Evolutionary conservation across 1,284 basidiomycete species (phyloP), one percentile per base, ranked within the genome.

Genomic region (Waitea zeae): DNA sequence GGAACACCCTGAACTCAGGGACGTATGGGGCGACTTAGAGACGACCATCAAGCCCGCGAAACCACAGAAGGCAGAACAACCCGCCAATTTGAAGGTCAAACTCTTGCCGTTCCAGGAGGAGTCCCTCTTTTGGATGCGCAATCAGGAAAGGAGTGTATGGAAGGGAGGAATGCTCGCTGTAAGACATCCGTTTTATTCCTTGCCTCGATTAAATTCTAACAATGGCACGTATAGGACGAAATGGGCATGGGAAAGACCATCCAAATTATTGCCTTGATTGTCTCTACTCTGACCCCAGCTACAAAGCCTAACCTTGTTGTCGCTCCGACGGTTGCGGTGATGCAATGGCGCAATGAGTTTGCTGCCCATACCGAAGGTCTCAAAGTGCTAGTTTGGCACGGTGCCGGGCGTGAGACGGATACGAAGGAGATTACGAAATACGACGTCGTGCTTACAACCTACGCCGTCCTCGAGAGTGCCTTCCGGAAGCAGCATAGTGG

Each of bases 241-340:
- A 88, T 88, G 84, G 82, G 82, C 26, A 96, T 97, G 93, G 93
- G 93, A 20, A 97, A 97, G 58, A 98, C 93, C 0, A 96, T 98
- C 41, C 95, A 98, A 51, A 92, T 93, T 46, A 92, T 98, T 34
- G 71, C 89, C 2, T 64, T 98, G 20, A 66, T 98, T 24, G 71
- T 93, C 2, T 78, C 80, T 0, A 81, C 88, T 49, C n/a, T n/a
- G n/a, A n/a, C n/a, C n/a, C n/a, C n/a, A n/a, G 56, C 68, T 32
- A 58, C 67, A 42, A 81, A 73, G 50, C 89, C 89, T 1, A 92
- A 88, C 38, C 67, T 98, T 6, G 87, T 98, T 14, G 68, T 98
- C 20, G 93, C 93, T 14, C 88, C 88, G 2, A 95, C 90, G 2
- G 93, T 97, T 33, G 95, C 95, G 17, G 76, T 99, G 43, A 92